phyloP scores from a whole-genome alignment of 1,284 basidiomycete genomes.

The Ceratobasidium theobromae region DNA sequence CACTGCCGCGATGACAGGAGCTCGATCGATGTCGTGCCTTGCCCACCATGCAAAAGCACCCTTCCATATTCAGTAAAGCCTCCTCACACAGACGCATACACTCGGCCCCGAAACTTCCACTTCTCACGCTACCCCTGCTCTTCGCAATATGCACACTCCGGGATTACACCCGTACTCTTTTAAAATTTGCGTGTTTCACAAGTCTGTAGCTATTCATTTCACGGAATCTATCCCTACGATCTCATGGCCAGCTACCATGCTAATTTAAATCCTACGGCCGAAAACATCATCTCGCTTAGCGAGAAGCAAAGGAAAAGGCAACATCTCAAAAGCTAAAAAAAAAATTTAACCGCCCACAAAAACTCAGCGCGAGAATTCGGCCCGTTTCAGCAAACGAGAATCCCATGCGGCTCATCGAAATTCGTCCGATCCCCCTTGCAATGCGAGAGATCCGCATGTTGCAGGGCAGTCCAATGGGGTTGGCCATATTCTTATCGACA shows the following conservation, averaged over 20 bases:
- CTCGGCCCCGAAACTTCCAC: not conserved
- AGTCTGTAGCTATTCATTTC: not conserved
- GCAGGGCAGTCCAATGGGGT: no score
- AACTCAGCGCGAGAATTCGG: not conserved
- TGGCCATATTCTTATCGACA: not conserved
- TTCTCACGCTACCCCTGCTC: not conserved
- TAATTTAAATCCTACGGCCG: no score
- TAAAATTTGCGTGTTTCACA: not conserved
- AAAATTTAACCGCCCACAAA: not conserved
- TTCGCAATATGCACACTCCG: no score
- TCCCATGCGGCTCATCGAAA: not conserved
- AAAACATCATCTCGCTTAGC: no score
- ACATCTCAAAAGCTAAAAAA: not conserved
- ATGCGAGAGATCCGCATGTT: not conserved
- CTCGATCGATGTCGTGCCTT: no score
- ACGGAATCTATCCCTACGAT: not conserved
- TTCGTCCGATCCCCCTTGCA: not conserved
- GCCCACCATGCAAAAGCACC: no score
- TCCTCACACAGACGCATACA: no score
- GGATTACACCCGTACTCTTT: not conserved
- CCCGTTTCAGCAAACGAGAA: not conserved
- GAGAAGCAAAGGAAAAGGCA: no score
- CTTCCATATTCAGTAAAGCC: no score
- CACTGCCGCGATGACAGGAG: no score
- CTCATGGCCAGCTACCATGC: no score